These are phyloP conservation scores for Blastomyces gilchristii DNA, from an alignment of 2,329 filamentous ascomycete species.

Conservation along the genomic window DNA sequence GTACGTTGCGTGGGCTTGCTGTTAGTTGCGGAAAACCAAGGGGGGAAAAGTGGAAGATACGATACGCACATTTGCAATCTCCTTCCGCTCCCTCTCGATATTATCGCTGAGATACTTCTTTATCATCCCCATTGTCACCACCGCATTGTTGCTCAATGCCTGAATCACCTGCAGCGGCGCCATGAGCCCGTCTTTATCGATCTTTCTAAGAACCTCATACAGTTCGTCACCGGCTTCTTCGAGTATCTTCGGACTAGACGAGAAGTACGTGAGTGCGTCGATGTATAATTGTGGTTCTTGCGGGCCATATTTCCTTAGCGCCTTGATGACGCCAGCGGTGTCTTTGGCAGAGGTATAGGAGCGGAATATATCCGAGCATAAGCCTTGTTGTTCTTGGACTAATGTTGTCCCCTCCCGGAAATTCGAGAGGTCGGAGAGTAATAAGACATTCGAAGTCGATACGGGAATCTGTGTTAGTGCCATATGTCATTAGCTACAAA, in stretches of 20 bases:
- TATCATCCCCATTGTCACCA: slow-evolving; percentile 95
- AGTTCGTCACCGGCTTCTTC: slow-evolving; percentile 83
- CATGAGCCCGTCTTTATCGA: slow-evolving; percentile 85
- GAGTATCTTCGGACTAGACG: slow-evolving; percentile 69
- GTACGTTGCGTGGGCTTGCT: slow-evolving; percentile 28
- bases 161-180: slow-evolving; percentile 94
- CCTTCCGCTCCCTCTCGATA: slow-evolving; percentile 75
- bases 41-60: background rate
- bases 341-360: slow-evolving; percentile 91
- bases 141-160: slow-evolving; percentile 65
- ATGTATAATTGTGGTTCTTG: slow-evolving; percentile 88
- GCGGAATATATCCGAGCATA: slow-evolving; percentile 90
- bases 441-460: slow-evolving; percentile 85
- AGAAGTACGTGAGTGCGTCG: slow-evolving; percentile 85
- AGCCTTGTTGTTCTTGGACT: slow-evolving; percentile 84
- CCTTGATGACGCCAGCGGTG: slow-evolving; percentile 79
- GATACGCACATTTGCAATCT: slow-evolving; percentile 54
- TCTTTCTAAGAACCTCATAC: slow-evolving; percentile 66
- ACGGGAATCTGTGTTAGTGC: slow-evolving; percentile 51
- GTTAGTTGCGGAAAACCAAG: slow-evolving; percentile 10
- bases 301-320: slow-evolving; percentile 80
- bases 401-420: slow-evolving; percentile 86
- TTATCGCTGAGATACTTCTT: slow-evolving; percentile 85
- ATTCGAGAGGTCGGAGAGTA: slow-evolving; percentile 82
- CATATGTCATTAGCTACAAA: slow-evolving; percentile 12